Base-by-base conservation (phyloP, 306 rosid species). In the Gillenia trifoliata region DNA sequence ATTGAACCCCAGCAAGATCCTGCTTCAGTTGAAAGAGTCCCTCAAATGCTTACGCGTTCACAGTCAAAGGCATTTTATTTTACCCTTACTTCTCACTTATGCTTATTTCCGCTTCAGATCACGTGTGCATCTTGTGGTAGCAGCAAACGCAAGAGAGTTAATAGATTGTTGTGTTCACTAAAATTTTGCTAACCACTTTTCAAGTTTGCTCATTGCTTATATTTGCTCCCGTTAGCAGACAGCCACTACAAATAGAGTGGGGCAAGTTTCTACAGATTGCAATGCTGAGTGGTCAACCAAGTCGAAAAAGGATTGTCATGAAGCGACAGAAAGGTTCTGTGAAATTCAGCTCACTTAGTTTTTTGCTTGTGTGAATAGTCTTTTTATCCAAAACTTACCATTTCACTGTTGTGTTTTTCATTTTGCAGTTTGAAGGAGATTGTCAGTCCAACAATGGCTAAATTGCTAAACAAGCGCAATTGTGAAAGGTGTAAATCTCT, bases 401-500 rank as follows among this genome's bases (percentile, higher is more conserved):
- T 33, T 55, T 38, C 57, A 71, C 0, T 30, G 8, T 41, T 0
- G 52, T 43, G 4, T 7, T 56, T 70, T 8, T 30, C 29, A 12
- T 15, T 67, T 54, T 75, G 29, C 77, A 91, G 97, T 63, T 82
- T 79, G 66, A 78, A 60, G 77, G 81, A 38, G 71, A 76, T 79
- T 60, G 83, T 60, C 17, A 84, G 62, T 29, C 85, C 80, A 11
- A 45, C 28, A 71, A 64, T 41, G 11, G 77, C 63, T 56, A 68
- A 78, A 64, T 74, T 84, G 71, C 36, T 71, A 36, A 72, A 56
- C 30, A 80, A 83, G 52, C 71, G 88, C 80, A 79, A 78, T 65
- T 0, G 10, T 59, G 98, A 88, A 80, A 81, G 60, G 56, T 40
- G 85, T 62, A 80, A 76, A 84, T 81, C 89, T 77, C 92, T 93